Conservation (phyloP, 2,329 filamentous ascomycete genomes). For the Fusarium hostae region DNA sequence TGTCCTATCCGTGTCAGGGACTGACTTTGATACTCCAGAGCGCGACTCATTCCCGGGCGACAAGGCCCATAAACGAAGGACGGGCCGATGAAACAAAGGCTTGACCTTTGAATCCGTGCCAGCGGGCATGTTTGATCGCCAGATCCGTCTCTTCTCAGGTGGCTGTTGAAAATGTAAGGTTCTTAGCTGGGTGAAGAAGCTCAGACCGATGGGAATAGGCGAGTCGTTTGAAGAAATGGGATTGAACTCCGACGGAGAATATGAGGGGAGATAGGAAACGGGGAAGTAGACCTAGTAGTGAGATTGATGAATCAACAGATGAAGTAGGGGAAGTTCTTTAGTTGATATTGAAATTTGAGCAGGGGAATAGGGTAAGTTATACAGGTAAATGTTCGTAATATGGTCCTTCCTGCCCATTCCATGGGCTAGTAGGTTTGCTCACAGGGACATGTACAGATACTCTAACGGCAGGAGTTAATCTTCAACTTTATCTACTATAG, state of each 20-base stretch:
- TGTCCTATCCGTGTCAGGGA: not conserved
- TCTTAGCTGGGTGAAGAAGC: constrained; percentile 1
- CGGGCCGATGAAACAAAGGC: constrained; percentile 36
- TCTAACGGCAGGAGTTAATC: constrained; percentile 19
- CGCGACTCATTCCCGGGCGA: constrained; percentile 4
- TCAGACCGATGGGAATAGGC: constrained; percentile 10
- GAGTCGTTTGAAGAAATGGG: not conserved
- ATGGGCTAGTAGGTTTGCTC: not conserved
- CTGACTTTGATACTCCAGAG: constrained; percentile 8
- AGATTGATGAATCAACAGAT: constrained; percentile 4
- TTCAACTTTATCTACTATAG: constrained; percentile 24
- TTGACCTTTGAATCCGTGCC: constrained; percentile 23
- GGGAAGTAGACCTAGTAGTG: constrained; percentile 8
- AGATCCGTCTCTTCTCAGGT: constrained; percentile 32
- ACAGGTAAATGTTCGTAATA: not conserved
- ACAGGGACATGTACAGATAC: not conserved
- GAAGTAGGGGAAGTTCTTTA: not conserved
- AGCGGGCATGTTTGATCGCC: constrained; percentile 32
- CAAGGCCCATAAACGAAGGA: constrained; percentile 12
- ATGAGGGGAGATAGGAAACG: not conserved
- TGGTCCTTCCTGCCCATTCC: not conserved
- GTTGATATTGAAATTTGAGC: not conserved
- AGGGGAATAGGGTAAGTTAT: not conserved
- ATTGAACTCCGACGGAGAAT: constrained; percentile 8
- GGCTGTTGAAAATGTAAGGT: constrained; percentile 18